Evolutionary conservation across 441 rosid genomes (phyloP).

Genomic region (Brassica hybrid): DNA sequence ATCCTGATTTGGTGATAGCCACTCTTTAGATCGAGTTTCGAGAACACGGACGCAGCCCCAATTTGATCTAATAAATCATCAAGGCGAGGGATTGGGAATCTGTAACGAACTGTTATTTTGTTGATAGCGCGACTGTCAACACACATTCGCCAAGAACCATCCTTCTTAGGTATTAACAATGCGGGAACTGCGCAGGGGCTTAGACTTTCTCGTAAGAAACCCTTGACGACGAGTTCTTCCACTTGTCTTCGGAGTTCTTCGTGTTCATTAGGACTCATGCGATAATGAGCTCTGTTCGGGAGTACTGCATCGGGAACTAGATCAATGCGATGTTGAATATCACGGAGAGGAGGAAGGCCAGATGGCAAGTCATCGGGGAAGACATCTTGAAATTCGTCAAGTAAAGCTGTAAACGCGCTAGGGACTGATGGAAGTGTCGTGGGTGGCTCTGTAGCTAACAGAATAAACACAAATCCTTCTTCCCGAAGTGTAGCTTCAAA

Average conservation of each 20-base stretch:
- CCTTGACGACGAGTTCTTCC: not conserved
- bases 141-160: not conserved
- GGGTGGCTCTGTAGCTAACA: not conserved
- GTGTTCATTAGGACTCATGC: not conserved
- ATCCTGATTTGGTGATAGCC: not conserved
- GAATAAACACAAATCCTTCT: not conserved
- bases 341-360: not conserved
- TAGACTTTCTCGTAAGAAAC: not conserved
- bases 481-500: not conserved
- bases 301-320: not conserved
- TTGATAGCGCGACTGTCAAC: not conserved
- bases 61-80: not conserved
- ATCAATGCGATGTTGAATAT: not conserved
- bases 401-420: not conserved
- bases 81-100: not conserved
- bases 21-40: not conserved
- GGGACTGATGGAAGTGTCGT: not conserved
- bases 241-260: not conserved
- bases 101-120: not conserved
- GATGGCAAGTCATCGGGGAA: not conserved
- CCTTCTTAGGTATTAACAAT: not conserved
- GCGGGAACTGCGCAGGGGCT: not conserved
- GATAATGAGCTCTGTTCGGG: not conserved
- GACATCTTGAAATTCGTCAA: slow-evolving; percentile 1
- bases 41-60: not conserved